These are phyloP conservation scores for Candida michaelii DNA, from an alignment of 805 yeast species.

Conservation along the genomic window DNA sequence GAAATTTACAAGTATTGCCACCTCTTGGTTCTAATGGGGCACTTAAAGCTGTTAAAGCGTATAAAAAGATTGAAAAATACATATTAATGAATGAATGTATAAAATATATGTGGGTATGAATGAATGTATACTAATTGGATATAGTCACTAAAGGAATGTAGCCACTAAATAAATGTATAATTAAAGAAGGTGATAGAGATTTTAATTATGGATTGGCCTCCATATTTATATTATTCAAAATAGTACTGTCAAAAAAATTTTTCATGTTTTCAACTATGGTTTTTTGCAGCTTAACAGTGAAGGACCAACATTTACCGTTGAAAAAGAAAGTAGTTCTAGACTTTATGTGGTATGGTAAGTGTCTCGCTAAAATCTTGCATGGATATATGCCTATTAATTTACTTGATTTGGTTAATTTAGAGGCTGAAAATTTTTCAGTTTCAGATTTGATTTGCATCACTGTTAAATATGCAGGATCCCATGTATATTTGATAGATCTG, in stretches of 20 bases:
- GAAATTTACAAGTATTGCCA: constrained; percentile 61
- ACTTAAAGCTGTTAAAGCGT: constrained; percentile 20
- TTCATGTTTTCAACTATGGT: neutral
- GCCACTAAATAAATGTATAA: neutral
- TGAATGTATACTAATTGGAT: neutral
- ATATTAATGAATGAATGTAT: constrained; percentile 7
- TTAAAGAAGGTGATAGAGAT: constrained; percentile 2
- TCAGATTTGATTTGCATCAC: neutral
- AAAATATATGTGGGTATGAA: neutral
- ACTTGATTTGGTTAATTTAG: neutral
- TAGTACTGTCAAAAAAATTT: neutral
- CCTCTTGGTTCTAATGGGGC: constrained; percentile 28
- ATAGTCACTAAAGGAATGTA: neutral
- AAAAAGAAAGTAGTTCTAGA: constrained; percentile 6
- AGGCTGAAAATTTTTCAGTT: constrained; percentile 6
- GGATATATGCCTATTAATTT: neutral
- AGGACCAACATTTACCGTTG: neutral
- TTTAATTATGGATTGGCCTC: neutral
- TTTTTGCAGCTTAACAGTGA: neutral
- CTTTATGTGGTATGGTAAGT: neutral
- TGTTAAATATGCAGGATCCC: neutral
- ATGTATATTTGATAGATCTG: neutral
- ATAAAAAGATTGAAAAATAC: constrained; percentile 6
- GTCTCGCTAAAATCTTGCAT: neutral
- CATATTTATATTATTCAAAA: neutral